These are phyloP conservation scores for Penstemon davidsonii DNA, from an alignment of 257 asterid species.

Conservation along the genomic window DNA sequence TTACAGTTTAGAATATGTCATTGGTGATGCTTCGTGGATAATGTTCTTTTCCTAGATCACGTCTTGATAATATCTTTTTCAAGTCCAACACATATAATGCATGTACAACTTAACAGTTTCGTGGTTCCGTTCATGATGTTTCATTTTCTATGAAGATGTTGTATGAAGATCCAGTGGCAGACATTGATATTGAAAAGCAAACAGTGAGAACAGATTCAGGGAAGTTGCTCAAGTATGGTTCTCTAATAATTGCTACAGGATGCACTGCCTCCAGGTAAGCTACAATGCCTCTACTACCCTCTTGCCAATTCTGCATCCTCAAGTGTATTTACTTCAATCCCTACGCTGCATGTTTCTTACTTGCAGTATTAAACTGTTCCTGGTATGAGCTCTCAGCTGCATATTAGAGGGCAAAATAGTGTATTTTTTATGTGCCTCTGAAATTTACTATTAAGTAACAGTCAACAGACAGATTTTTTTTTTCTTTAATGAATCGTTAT, in stretches of 20 bases:
- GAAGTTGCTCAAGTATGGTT: conserved; percentile 49
- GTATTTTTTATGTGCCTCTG: neutral
- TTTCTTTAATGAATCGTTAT: neutral
- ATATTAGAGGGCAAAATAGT: neutral
- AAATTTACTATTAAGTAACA: conserved; percentile 12
- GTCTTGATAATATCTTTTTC: neutral
- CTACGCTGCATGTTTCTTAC: neutral
- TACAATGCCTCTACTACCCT: neutral
- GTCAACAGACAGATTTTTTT: neutral
- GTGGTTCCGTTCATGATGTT: neutral
- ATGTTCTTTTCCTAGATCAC: neutral
- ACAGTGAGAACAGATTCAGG: conserved; percentile 50
- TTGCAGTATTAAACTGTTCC: neutral
- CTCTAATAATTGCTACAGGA: conserved; percentile 53
- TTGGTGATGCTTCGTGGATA: neutral
- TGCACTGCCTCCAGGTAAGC: conserved; percentile 52
- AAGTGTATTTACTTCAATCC: neutral
- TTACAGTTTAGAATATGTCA: neutral
- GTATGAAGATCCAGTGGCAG: conserved; percentile 49
- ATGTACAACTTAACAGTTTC: neutral
- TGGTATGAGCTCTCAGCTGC: conserved; percentile 7
- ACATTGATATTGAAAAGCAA: conserved; percentile 45
- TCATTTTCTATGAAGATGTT: conserved; percentile 32
- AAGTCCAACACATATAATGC: conserved; percentile 10
- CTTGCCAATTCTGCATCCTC: neutral